Evolutionary conservation across 2,329 filamentous ascomycete genomes (phyloP).

Genomic region (Fusarium longipes): DNA sequence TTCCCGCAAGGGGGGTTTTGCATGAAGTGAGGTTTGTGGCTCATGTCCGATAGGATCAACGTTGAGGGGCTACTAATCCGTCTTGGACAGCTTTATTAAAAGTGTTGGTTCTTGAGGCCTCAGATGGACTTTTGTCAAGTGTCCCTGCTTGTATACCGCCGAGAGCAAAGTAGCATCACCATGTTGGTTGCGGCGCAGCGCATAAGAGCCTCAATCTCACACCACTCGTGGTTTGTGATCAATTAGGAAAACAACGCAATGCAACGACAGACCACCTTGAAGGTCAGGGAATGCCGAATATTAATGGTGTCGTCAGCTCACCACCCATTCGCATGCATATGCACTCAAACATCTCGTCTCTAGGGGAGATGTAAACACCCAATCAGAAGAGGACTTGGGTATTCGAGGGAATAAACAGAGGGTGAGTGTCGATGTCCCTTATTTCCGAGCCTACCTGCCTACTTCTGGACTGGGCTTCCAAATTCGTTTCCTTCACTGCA

Average conservation of each 20-base stretch:
- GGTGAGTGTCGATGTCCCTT: neutral
- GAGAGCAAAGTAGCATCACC: neutral
- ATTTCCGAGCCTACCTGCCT: no score
- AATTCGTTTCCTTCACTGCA: no score
- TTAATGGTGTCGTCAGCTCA: neutral
- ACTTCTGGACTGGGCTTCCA: no score
- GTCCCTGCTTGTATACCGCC: neutral
- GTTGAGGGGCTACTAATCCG: neutral
- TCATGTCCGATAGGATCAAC: constrained; percentile 9
- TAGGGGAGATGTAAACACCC: neutral
- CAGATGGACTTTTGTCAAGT: neutral
- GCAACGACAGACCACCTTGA: neutral
- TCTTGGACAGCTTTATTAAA: neutral
- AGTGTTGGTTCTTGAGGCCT: neutral
- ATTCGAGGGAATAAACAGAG: neutral
- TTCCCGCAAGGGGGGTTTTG: constrained; percentile 20
- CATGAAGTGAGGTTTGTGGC: constrained; percentile 15
- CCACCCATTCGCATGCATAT: neutral
- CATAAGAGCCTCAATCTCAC: constrained; percentile 1
- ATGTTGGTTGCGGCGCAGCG: constrained; percentile 2
- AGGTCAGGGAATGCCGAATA: neutral
- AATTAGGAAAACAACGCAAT: neutral
- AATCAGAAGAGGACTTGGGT: neutral
- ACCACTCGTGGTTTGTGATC: neutral
- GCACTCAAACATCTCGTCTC: neutral